phyloP scores from a whole-genome alignment of 352 stramenopile genomes.

The Globisporangium spiculum region DNA sequence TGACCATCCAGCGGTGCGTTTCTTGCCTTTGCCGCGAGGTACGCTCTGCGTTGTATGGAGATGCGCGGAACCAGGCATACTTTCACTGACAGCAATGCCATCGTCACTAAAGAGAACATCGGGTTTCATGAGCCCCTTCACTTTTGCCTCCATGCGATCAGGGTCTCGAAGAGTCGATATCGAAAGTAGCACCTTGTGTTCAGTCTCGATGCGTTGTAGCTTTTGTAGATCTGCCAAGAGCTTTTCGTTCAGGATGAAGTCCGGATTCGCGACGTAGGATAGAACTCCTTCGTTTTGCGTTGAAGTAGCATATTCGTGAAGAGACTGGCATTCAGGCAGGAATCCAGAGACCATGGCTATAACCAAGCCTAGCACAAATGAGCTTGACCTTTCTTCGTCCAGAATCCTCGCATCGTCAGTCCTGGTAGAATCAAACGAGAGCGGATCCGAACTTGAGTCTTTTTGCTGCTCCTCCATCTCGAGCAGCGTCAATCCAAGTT shows the following conservation, averaged over 20 bases:
- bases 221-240: slow-evolving; percentile 44
- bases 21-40: slow-evolving; percentile 20
- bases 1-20: slow-evolving; percentile 7
- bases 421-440: neutral
- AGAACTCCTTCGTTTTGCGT: slow-evolving; percentile 17
- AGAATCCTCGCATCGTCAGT: neutral
- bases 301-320: slow-evolving; percentile 22
- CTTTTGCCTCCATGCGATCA: slow-evolving; percentile 33
- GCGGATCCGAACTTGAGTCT: neutral
- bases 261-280: slow-evolving; percentile 23
- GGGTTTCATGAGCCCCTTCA: slow-evolving; percentile 45
- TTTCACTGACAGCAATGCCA: neutral
- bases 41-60: neutral
- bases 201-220: slow-evolving; percentile 37
- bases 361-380: slow-evolving; percentile 35
- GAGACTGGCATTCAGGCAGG: slow-evolving; percentile 26
- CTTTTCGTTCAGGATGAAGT: slow-evolving; percentile 29
- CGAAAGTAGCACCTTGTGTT: slow-evolving; percentile 61
- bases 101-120: slow-evolving; percentile 37
- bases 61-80: neutral
- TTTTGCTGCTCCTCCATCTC: slow-evolving; percentile 34
- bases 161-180: slow-evolving; percentile 44
- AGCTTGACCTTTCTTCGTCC: slow-evolving; percentile 13
- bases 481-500: slow-evolving; percentile 44
- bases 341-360: slow-evolving; percentile 30